These are phyloP conservation scores for Entonaema liquescens DNA, from an alignment of 495 filamentous ascomycete species.

Conservation along the genomic window DNA sequence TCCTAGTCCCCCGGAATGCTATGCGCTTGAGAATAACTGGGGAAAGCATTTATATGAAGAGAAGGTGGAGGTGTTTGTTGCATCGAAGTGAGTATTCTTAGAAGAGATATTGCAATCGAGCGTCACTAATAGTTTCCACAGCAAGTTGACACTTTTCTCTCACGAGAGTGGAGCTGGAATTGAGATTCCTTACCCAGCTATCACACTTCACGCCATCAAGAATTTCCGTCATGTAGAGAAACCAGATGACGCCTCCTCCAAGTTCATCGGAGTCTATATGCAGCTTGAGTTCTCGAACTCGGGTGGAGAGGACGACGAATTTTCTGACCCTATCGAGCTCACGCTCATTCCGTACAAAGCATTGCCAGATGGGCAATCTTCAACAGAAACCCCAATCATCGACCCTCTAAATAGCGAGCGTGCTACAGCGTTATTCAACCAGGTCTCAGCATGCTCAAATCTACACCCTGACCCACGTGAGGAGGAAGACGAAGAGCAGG, in stretches of 20 bases:
- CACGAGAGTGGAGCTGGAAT: constrained; percentile 67
- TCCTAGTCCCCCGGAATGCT: constrained; percentile 47
- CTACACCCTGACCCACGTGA: constrained; percentile 83
- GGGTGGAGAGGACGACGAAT: constrained; percentile 68
- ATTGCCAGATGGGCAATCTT: constrained; percentile 10
- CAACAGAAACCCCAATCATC: constrained; percentile 14
- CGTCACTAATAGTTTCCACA: constrained; percentile 46
- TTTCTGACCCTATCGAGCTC: constrained; percentile 73
- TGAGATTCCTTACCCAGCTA: constrained; percentile 84
- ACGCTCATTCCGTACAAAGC: constrained; percentile 70
- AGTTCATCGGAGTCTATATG: constrained; percentile 70
- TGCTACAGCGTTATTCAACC: constrained; percentile 69
- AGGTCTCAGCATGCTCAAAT: constrained; percentile 86
- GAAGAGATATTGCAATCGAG: not conserved
- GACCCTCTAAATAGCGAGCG: constrained; percentile 48
- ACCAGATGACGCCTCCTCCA: constrained; percentile 29
- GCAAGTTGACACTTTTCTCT: constrained; percentile 78
- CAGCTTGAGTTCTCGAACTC: constrained; percentile 72
- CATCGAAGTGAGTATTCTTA: constrained; percentile 69
- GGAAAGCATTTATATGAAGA: constrained; percentile 51
- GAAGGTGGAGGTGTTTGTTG: constrained; percentile 78
- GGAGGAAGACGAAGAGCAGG: constrained; percentile 61
- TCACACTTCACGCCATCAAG: constrained; percentile 89
- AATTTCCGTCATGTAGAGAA: constrained; percentile 55
- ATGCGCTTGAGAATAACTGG: constrained; percentile 46